Base-by-base conservation (phyloP, 495 filamentous ascomycete genomes). In the Platismatia glauca region DNA sequence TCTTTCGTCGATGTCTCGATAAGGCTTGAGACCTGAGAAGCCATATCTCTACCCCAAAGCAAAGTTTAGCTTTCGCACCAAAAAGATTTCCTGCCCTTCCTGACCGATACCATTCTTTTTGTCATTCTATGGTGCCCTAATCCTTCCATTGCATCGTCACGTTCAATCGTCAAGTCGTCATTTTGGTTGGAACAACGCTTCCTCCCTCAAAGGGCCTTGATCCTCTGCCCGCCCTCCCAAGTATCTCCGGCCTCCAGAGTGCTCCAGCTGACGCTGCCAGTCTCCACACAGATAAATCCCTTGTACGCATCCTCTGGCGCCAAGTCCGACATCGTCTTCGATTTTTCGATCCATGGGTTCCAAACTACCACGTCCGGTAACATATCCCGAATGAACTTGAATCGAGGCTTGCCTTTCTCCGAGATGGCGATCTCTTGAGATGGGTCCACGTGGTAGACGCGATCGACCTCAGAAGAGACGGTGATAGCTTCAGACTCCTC, bases 341-440 rank as follows among this genome's bases (percentile, higher is more conserved):
- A 87, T 74, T 92, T 93, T 59, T 90, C 89, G 37, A 79, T 79
- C 91, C 94, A 97, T 6, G 95, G 95, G 73, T 99, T 99, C 95
- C 95, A 99, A 4, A 99, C 89, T 3, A 96, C 92, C 38, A 91
- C 86, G 59, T 97, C 89, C 59, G 76, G 76, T 60, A 99, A 76
- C 68, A 87, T 90, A 73, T 96, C 89, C 46, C 95, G 82, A 22
- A 83, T 81, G 37, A 97, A 77, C 27, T 82, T 83, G 75, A 86
- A 95, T 35, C 81, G 74, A 57, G 85, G 74, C 69, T 80, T 77
- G 46, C 84, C 85, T 58, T 79, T 81, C 59, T 86, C 79, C 2
- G 77, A 66, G 6, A 95, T 83, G 2, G 79, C 73, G 34, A 81
- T 73, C 31, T 74, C 62, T n/a, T 64, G 52, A 56, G 79, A 70